Evolutionary conservation across 2,329 filamentous ascomycete genomes (phyloP).

Genomic region (Biscogniauxia mediterranea): DNA sequence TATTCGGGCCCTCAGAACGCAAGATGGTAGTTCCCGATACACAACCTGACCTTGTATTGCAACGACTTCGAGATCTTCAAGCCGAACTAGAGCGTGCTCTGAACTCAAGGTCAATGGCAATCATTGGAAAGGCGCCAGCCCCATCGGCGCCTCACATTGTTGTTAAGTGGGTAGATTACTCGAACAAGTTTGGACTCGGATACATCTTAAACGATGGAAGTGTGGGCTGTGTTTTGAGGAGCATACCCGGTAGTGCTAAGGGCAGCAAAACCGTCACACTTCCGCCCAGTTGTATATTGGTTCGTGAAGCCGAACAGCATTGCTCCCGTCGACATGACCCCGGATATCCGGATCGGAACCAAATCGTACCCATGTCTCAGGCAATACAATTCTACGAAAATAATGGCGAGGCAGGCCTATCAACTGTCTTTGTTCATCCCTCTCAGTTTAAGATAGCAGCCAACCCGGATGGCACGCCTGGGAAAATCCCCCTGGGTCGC

Average conservation of each 20-base stretch:
- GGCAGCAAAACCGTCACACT: conserved; percentile 50
- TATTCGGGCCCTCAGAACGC: conserved; percentile 57
- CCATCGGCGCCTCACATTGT: conserved; percentile 62
- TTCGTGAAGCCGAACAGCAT: conserved; percentile 69
- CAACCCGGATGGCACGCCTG: conserved; percentile 57
- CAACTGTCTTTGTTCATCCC: conserved; percentile 62
- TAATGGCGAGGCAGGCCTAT: conserved; percentile 61
- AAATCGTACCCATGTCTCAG: conserved; percentile 63
- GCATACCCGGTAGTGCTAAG: conserved; percentile 50
- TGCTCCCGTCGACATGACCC: conserved; percentile 60
- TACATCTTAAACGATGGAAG: conserved; percentile 82
- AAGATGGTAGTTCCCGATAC: conserved; percentile 51
- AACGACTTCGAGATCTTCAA: conserved; percentile 56
- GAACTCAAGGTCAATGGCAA: conserved; percentile 62
- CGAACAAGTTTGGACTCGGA: conserved; percentile 80
- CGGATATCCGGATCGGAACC: conserved; percentile 54
- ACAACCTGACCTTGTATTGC: conserved; percentile 56
- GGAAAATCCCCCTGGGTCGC: conserved; percentile 60
- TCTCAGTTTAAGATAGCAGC: conserved; percentile 57
- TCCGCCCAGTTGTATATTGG: conserved; percentile 70
- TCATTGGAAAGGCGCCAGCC: conserved; percentile 53
- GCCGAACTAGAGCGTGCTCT: conserved; percentile 60
- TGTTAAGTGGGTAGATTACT: conserved; percentile 86
- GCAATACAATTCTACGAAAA: conserved; percentile 75
- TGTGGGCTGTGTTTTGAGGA: conserved; percentile 67